Conservation (phyloP, 352 stramenopile genomes). For the Globisporangium barbulae region DNA sequence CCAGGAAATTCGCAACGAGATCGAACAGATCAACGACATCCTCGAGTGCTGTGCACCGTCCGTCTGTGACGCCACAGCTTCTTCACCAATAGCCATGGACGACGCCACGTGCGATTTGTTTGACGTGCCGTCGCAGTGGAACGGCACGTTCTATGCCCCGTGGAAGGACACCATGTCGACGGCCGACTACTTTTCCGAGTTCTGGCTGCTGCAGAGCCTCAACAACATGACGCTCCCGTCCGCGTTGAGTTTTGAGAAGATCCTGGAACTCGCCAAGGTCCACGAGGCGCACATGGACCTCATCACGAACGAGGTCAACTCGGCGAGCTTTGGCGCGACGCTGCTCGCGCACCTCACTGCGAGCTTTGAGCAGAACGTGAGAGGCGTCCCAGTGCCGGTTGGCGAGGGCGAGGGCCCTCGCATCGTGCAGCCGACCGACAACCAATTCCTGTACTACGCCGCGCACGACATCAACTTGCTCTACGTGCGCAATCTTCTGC, state of each 20-base stretch:
- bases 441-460: conserved; percentile 68
- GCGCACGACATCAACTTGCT: conserved; percentile 81
- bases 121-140: conserved; percentile 57
- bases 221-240: conserved; percentile 77
- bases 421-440: conserved; percentile 47
- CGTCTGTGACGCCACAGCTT: conserved; percentile 30
- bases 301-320: conserved; percentile 78
- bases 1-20: conserved; percentile 50
- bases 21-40: conserved; percentile 55
- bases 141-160: conserved; percentile 68
- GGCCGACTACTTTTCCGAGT: conserved; percentile 75
- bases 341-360: conserved; percentile 71
- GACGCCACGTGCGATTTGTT: conserved; percentile 47
- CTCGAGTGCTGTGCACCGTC: conserved; percentile 58
- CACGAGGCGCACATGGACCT: conserved; percentile 81
- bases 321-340: conserved; percentile 70
- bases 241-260: conserved; percentile 57
- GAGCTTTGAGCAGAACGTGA: conserved; percentile 65
- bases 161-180: conserved; percentile 74
- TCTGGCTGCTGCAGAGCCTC: conserved; percentile 63
- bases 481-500: conserved; percentile 69
- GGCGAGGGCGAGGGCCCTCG: conserved; percentile 43
- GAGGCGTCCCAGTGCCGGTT: conserved; percentile 35
- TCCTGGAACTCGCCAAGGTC: conserved; percentile 48
- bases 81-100: conserved; percentile 3